These are phyloP conservation scores for Pseudonectria buxi DNA, from an alignment of 2,329 filamentous ascomycete species.

Conservation along the genomic window DNA sequence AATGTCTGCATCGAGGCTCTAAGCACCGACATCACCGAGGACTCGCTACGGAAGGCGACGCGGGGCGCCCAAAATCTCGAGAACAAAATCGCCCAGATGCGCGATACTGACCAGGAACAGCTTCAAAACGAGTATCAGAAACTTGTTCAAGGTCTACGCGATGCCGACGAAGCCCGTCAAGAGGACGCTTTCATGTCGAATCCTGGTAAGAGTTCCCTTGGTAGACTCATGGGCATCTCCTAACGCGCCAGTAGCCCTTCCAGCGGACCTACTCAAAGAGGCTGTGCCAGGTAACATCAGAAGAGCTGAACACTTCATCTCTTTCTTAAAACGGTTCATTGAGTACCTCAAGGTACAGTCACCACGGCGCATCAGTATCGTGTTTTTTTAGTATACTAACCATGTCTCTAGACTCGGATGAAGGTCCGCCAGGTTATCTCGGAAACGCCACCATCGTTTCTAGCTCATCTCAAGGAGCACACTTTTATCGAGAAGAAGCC, in stretches of 20 bases:
- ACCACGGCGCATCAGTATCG: not conserved
- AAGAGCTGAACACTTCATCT: constrained; percentile 89
- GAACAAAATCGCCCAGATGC: constrained; percentile 87
- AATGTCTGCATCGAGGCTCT: constrained; percentile 98
- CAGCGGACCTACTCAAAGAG: constrained; percentile 90
- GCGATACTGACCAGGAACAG: constrained; percentile 89
- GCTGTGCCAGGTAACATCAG: constrained; percentile 95
- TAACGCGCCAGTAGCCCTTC: constrained; percentile 51
- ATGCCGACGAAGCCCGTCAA: constrained; percentile 80
- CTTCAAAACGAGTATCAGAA: constrained; percentile 94
- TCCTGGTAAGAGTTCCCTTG: constrained; percentile 45
- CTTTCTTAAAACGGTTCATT: constrained; percentile 92
- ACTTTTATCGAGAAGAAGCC: constrained; percentile 98
- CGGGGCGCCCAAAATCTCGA: constrained; percentile 88
- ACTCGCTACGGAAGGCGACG: constrained; percentile 84
- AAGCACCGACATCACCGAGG: constrained; percentile 94
- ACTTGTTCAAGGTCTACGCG: constrained; percentile 82
- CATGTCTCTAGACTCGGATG: constrained; percentile 68
- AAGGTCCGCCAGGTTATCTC: constrained; percentile 97
- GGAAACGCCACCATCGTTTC: constrained; percentile 89
- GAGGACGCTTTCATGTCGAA: constrained; percentile 98
- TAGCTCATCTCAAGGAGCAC: constrained; percentile 86
- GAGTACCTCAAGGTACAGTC: constrained; percentile 73
- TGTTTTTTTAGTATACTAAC: constrained; percentile 3
- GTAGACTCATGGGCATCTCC: not conserved